Evolutionary conservation across 2,329 filamentous ascomycete genomes (phyloP).

Genomic region (Ilyonectria destructans): DNA sequence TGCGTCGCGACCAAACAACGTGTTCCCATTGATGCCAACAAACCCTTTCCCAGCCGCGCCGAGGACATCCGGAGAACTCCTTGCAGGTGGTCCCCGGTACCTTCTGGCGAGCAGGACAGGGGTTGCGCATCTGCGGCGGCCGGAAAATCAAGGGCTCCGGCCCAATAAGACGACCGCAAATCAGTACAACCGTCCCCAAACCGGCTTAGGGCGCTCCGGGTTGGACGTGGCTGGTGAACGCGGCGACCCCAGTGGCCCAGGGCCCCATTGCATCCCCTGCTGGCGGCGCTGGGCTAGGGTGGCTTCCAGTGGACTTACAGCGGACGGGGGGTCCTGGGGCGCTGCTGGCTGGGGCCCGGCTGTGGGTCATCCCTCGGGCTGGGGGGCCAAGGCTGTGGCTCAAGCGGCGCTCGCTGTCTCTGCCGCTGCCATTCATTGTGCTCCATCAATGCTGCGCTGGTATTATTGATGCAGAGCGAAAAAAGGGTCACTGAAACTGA

Average conservation of each 20-base stretch:
- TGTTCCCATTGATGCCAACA: slow-evolving; percentile 21
- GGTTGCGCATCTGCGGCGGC: slow-evolving; percentile 40
- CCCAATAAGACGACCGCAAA: slow-evolving; percentile 45
- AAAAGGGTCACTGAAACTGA: slow-evolving; percentile 48
- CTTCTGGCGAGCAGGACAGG: slow-evolving; percentile 34
- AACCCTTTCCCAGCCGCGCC: slow-evolving; percentile 25
- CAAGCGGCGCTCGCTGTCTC: slow-evolving; percentile 24
- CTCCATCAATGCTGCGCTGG: slow-evolving; percentile 34
- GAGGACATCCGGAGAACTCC: slow-evolving; percentile 45
- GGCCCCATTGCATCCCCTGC: slow-evolving; percentile 23
- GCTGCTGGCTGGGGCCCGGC: slow-evolving; percentile 6
- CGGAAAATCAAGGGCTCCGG: slow-evolving; percentile 52
- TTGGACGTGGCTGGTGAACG: slow-evolving; percentile 40
- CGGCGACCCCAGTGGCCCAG: slow-evolving; percentile 33
- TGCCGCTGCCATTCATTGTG: slow-evolving; percentile 31
- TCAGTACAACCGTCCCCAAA: slow-evolving; percentile 44
- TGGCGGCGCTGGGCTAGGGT: slow-evolving; percentile 36
- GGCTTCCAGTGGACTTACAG: slow-evolving; percentile 40
- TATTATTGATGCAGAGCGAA: slow-evolving; percentile 46
- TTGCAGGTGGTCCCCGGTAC: slow-evolving; percentile 35
- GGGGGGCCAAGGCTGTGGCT: slow-evolving; percentile 34
- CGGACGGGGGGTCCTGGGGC: slow-evolving; percentile 23
- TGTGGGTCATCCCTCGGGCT: slow-evolving; percentile 27
- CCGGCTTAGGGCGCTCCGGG: slow-evolving; percentile 45
- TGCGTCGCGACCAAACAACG: slow-evolving; percentile 14